Evolutionary conservation across 2,329 filamentous ascomycete genomes (phyloP).

Genomic region (Xylaria sp.): DNA sequence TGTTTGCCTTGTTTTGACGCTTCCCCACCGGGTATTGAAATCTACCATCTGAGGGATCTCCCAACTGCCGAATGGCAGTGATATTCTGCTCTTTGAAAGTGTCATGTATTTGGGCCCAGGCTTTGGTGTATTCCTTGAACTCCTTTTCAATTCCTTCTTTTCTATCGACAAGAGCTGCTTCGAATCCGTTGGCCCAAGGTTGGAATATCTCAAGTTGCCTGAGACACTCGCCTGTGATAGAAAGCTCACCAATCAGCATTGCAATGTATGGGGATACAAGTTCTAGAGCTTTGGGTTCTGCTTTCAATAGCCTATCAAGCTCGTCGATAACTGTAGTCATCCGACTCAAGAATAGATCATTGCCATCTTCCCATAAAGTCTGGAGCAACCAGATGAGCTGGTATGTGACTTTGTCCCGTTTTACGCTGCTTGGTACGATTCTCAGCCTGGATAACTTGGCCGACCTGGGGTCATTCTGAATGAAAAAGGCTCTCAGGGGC

Average conservation of each 20-base stretch:
- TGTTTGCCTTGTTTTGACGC: constrained; percentile 40
- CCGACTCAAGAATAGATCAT: constrained; percentile 49
- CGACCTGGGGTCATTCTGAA: constrained; percentile 44
- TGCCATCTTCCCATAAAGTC: constrained; percentile 53
- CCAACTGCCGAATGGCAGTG: constrained; percentile 39
- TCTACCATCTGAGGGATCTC: constrained; percentile 51
- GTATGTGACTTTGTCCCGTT: constrained; percentile 39
- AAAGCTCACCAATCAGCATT: constrained; percentile 56
- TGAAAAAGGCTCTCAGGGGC: constrained; percentile 52
- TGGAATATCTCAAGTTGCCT: constrained; percentile 59
- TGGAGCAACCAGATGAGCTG: constrained; percentile 54
- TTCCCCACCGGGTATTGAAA: constrained; percentile 56
- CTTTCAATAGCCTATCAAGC: constrained; percentile 57
- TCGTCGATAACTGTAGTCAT: constrained; percentile 59
- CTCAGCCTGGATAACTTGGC: constrained; percentile 36
- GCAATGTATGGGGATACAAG: constrained; percentile 55
- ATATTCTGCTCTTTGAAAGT: constrained; percentile 40
- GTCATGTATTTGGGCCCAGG: constrained; percentile 32
- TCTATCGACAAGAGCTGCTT: constrained; percentile 44
- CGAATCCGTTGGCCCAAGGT: constrained; percentile 60
- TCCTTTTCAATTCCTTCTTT: constrained; percentile 46
- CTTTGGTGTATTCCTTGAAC: constrained; percentile 35
- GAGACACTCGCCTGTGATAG: constrained; percentile 58
- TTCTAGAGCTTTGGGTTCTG: constrained; percentile 51
- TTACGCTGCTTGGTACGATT: constrained; percentile 42